Conservation (phyloP, 1,139 yeast genomes). For the Yamadazyma diddensiae region DNA sequence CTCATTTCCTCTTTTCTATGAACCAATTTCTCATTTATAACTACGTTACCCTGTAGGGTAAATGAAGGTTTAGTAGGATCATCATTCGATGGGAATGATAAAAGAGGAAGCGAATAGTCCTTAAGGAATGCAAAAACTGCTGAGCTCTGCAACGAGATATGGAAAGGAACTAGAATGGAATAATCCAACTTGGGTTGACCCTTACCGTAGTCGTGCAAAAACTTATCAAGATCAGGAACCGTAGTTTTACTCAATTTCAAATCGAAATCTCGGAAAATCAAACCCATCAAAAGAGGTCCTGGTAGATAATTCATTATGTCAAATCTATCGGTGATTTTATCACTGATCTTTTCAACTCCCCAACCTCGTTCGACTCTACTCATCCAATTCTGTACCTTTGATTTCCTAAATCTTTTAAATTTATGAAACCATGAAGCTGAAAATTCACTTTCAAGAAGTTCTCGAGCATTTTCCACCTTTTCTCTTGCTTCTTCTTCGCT, state of each 20-base stretch:
- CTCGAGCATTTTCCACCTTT: conserved; percentile 33
- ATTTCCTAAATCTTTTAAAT: conserved; percentile 24
- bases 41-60: conserved; percentile 34
- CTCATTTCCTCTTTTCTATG: conserved; percentile 40
- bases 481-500: conserved; percentile 25
- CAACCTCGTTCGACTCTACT: conserved; percentile 26
- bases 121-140: conserved; percentile 31
- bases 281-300: conserved; percentile 37
- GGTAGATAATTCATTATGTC: conserved; percentile 33
- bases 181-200: conserved; percentile 41
- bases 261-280: conserved; percentile 31
- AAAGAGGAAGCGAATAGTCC: conserved; percentile 43
- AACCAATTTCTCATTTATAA: conserved; percentile 42
- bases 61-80: conserved; percentile 27
- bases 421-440: conserved; percentile 69
- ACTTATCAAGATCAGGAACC: conserved; percentile 34
- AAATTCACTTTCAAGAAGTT: conserved; percentile 42
- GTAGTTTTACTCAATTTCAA: conserved; percentile 24
- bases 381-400: conserved; percentile 27
- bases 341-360: conserved; percentile 36
- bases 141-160: conserved; percentile 26
- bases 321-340: conserved; percentile 29
- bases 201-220: conserved; percentile 35
- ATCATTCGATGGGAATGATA: conserved; percentile 37
- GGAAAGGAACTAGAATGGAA: conserved; percentile 39